Evolutionary conservation across 2,329 filamentous ascomycete species (phyloP).

Genomic region (Claviceps sp.): DNA sequence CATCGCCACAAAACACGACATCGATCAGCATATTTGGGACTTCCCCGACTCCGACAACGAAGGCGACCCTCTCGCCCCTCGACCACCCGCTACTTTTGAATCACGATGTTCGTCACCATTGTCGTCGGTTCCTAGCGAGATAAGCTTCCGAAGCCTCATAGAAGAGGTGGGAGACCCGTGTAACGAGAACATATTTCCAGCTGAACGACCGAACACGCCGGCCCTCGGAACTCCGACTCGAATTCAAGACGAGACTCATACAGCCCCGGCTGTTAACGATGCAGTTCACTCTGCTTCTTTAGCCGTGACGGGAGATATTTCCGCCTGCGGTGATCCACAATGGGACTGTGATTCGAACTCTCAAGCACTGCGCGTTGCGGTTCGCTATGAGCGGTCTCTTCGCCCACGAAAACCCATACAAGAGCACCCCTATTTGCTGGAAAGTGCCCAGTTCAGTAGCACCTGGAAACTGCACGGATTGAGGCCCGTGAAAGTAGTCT

Average conservation of each 20-base stretch:
- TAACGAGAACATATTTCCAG: neutral
- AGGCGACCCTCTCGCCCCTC: neutral
- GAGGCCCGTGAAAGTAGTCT: slow-evolving; percentile 33
- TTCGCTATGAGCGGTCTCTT: slow-evolving; percentile 34
- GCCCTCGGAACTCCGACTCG: neutral
- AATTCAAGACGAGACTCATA: neutral
- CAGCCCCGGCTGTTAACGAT: neutral
- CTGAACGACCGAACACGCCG: neutral
- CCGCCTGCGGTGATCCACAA: neutral
- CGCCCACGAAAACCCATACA: slow-evolving; percentile 48
- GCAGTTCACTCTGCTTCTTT: neutral
- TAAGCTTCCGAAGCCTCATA: slow-evolving; percentile 7
- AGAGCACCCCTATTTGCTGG: slow-evolving; percentile 44
- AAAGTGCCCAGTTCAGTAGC: slow-evolving; percentile 40
- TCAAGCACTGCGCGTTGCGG: slow-evolving; percentile 13
- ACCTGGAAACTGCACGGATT: slow-evolving; percentile 41
- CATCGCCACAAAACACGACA: neutral
- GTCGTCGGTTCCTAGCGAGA: slow-evolving; percentile 19
- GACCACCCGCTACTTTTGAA: slow-evolving; percentile 1
- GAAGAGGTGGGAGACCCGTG: neutral
- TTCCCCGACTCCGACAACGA: slow-evolving; percentile 21
- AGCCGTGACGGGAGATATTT: neutral
- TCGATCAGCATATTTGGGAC: slow-evolving; percentile 20
- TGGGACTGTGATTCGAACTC: slow-evolving; percentile 1
- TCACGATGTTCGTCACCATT: slow-evolving; percentile 20